Evolutionary conservation across 2,329 filamentous ascomycete species (phyloP), one percentile per base, ranked within the genome.

Genomic region (Colletotrichum filicis): DNA sequence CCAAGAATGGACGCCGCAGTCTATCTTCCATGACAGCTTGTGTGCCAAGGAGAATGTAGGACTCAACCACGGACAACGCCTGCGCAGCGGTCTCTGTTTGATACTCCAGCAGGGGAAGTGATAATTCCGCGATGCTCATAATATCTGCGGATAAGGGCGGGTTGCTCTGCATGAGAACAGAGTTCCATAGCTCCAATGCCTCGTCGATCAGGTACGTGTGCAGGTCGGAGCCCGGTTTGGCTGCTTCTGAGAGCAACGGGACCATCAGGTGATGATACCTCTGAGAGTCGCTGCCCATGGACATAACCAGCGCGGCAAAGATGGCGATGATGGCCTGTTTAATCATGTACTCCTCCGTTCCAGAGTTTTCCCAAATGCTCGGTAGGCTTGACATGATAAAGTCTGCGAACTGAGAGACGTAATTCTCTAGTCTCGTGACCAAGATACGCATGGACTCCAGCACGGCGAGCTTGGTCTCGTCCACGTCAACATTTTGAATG

Each of bases 301-400:
- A 93, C 79, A 92, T 92, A n/a, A 97, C 94, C 16, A 99, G 87
- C 2, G 95, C 92, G 1, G 94, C 89, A 64, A 98, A 91, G 52
- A 98, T 93, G 2, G 93, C 94, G 70, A 98, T 89, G 65, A 98
- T 95, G 1, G 95, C 92, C 82, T 98, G 95, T 82, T 98, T 98
- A 87, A 98, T 93, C 81, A 98, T 90, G 82, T 95, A 94, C 78
- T 97, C 94, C 73, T 97, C 93, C 2, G 85, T 83, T 0, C 92
- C 94, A 3, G 94, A 95, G 64, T 92, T 90, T 73, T 94, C 92
- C 97, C 97, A 99, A 0, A 98, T 87, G 4, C 88, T 87, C 0
- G 96, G 95, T 7, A 98, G 87, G 14, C 95, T 89, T 1, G 90
- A 87, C 82, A 99, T 92, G 73, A 99, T 93, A 73, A 92, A 91